Evolutionary conservation across 2,329 filamentous ascomycete genomes (phyloP), one percentile per base, ranked within the genome.

Genomic region (Cucurbitaria berberidis): DNA sequence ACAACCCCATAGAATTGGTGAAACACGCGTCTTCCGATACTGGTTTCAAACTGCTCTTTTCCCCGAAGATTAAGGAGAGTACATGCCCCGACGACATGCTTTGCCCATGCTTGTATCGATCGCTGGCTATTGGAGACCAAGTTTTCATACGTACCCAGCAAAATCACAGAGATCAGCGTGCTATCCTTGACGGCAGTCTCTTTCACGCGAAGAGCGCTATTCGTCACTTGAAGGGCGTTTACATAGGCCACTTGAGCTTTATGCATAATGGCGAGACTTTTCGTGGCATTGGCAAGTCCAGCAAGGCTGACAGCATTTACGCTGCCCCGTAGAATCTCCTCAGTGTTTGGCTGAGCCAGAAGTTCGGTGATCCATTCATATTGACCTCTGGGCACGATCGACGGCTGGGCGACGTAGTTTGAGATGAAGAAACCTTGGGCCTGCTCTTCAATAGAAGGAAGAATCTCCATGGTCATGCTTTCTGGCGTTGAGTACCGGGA

Each of bases 141-240:
- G 43, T 62, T 69, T 47, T 75, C 73, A 39, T 72, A 74, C 47
- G 73, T 54, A 5, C 72, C 67, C 5, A 75, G 61, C 57, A 72
- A 56, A 16, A 70, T 65, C n/a, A 70, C 66, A 9, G 68, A 60
- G 5, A 70, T 55, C 3, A 72, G 52, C 3, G 68, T 71, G 44
- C 60, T 67, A 29, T 70, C 65, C 53, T 63, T 61, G 7, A 54
- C 44, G 7, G 64, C 65, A 3, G 53, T 58, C 34, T 63, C 39
- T 6, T 44, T 56, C 38, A 43, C 44, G 1, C 55, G 48, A 6
- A 72, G 51, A 3, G 67, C 66, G 35, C 47, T 53, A 48, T 71
- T 71, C 0, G 65, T 69, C 49, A 64, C 48, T 3, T 48, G 45
- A 6, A 72, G 47, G 5, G 69, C 69, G 3, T 59, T 52, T 3